Base-by-base conservation (phyloP, 441 rosid species). In the Aquilaria agallochum region DNA sequence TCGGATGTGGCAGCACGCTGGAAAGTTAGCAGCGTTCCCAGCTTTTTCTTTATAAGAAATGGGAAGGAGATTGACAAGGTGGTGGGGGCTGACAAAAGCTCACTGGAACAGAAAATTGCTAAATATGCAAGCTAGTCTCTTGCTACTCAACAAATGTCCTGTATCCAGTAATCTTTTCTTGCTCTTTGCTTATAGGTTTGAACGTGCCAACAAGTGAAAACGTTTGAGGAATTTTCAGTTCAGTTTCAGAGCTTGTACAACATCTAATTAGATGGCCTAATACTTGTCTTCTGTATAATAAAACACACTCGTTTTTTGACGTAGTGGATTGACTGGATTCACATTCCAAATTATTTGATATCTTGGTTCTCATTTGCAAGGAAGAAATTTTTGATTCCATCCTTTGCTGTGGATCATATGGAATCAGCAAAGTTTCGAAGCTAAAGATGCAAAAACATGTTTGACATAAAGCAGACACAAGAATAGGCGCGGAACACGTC, bases 51-150 rank as follows among this genome's bases (percentile, higher is more conserved):
- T 62, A 64, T 92, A 36, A 85, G 75, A 73, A 79, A 87, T 34
- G 91, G 91, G 15, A 87, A 85, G 74, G 90, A 89, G 74, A 78
- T 92, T 8, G 98, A 87, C 81, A 83, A 81, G 76, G 80, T 89
- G 2, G 90, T 89, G 2, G 98, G 96, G 50, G 92, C 96, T 45
- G 93, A 92, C 71, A 89, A 89, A 81, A 77, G 68, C 67, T 67
- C 74, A 50, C 88, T 92, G 45, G 95, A 86, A 74, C 70, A 58
- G 79, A 92, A 83, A 78, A 75, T 87, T 61, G 76, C 85, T 13
- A 87, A 83, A 20, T 80, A 83, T 71, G 81, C 83, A 15, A 55
- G 74, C 60, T 75, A 74, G 54, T 58, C 51, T 54, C 51, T 56
- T 48, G 52, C 48, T 58, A 53, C 58, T 44, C 30, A 42, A 31